phyloP scores from a whole-genome alignment of 1,139 yeast species.

The Meyerozyma sp. region DNA sequence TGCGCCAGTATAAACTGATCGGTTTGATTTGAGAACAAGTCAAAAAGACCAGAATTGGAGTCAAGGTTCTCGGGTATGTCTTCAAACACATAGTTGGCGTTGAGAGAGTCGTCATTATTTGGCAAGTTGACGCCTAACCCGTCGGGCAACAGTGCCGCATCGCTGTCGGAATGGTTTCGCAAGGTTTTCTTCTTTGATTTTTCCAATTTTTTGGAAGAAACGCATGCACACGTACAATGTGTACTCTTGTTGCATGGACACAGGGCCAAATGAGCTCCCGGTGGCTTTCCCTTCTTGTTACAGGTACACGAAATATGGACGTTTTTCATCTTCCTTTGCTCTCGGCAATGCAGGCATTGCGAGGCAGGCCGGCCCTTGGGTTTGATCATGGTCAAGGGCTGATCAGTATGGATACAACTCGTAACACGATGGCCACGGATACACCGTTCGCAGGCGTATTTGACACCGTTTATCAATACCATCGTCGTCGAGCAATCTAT shows the following conservation, averaged over 20 bases:
- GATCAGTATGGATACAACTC: constrained; percentile 87
- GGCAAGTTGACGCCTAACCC: constrained; percentile 4
- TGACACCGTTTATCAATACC: constrained; percentile 88
- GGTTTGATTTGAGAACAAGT: constrained; percentile 15
- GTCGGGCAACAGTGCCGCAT: constrained; percentile 3
- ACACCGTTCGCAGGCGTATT: constrained; percentile 95
- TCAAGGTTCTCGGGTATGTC: constrained; percentile 30
- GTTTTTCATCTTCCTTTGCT: constrained; percentile 64
- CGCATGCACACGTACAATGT: constrained; percentile 55
- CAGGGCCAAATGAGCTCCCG: constrained; percentile 37
- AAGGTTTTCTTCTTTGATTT: constrained; percentile 25
- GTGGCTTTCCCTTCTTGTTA: constrained; percentile 51
- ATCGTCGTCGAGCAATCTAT: constrained; percentile 23
- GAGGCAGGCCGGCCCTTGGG: constrained; percentile 96
- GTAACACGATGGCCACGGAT: constrained; percentile 95
- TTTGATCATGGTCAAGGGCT: constrained; percentile 85
- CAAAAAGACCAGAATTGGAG: constrained; percentile 23
- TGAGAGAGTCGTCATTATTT: constrained; percentile 1
- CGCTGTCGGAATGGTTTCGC: constrained; percentile 18
- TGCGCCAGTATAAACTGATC: constrained; percentile 3
- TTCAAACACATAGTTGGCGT: constrained; percentile 26
- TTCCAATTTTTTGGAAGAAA: constrained; percentile 19
- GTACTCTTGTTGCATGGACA: constrained; percentile 54
- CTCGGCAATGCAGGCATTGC: constrained; percentile 85
- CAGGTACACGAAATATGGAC: constrained; percentile 74